Evolutionary conservation across 371 early-diverging fungal species (phyloP).

Genomic region (Rhizopus delemar): DNA sequence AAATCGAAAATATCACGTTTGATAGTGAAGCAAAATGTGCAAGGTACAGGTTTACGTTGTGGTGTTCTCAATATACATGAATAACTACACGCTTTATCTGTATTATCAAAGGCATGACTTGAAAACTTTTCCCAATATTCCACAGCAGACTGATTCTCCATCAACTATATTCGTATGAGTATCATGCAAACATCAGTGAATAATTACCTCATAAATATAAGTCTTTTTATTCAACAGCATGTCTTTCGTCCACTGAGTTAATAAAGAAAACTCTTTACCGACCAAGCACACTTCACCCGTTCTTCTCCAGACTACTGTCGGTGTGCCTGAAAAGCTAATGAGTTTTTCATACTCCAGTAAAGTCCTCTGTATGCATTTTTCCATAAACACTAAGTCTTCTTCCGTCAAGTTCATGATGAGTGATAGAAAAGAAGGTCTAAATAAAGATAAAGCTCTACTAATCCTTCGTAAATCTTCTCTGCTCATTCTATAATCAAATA

Average conservation of each 20-base stretch:
- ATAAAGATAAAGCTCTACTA: conserved; percentile 80
- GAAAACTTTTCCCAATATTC: conserved; percentile 94
- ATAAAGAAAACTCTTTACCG: conserved; percentile 88
- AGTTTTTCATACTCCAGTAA: conserved; percentile 61
- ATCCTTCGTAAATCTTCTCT: conserved; percentile 85
- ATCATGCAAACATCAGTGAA: background rate
- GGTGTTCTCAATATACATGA: conserved; percentile 76
- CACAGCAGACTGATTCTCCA: conserved; percentile 88
- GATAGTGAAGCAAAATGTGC: conserved; percentile 91
- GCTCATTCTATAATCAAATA: conserved; percentile 64
- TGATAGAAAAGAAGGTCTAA: conserved; percentile 91
- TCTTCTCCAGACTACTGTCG: conserved; percentile 92
- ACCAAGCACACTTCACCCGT: conserved; percentile 91
- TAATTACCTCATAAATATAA: conserved; percentile 62
- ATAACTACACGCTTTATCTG: conserved; percentile 74
- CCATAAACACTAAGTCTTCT: conserved; percentile 91
- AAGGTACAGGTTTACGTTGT: conserved; percentile 71
- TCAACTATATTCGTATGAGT: conserved; percentile 56
- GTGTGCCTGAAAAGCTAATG: conserved; percentile 89
- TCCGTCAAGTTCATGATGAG: conserved; percentile 88
- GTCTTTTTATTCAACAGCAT: conserved; percentile 74
- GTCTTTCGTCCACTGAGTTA: conserved; percentile 87
- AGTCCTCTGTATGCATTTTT: conserved; percentile 90
- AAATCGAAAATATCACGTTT: conserved; percentile 92
- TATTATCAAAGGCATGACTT: conserved; percentile 86